Base-by-base conservation (phyloP, 2,329 filamentous ascomycete species). In the Xylariomycetidae sp. region DNA sequence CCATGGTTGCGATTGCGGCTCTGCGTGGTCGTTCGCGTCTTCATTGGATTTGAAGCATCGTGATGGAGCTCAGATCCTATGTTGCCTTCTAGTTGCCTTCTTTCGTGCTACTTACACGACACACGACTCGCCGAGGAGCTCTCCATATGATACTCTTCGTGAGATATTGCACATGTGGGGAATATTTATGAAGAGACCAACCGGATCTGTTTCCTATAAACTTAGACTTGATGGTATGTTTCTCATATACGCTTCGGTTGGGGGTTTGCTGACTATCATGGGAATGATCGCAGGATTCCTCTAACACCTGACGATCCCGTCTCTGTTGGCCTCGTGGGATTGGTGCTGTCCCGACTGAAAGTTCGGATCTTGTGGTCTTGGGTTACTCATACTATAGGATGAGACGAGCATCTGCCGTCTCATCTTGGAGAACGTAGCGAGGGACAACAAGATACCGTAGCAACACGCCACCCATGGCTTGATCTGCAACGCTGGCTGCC, bases 21-120 rank as follows among this genome's bases (percentile, higher is more conserved):
- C 36, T 55, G 50, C 31, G 46, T 56, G 26, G 30, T 41, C 7
- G 36, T 46, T 14, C 49, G 49, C 5, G 49, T 34, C 17, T 49
- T 56, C 34, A 45, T 53, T 16, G 42, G 45, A 25, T 46, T 54
- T 19, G 46, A 54, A 26, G 49, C 43, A 28, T 48, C 49, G n/a
- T 16, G 51, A 56, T 20, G 44, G 48, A 53, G 44, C 37, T 31
- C 30, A 18, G 18, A 29, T 33, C 25, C 32, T 25, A 18, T 31
- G 13, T 18, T 32, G 20, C 37, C 28, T 39, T 36, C 18, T 22
- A 15, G 34, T n/a, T 40, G 35, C 35, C 26, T 41, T 34, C 18
- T 33, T 35, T 33, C 26, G 36, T 43, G 30, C 23, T 33, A 44
- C 43, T 42, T 31, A 38, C 23, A 40, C 30, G 30, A 25, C 34